Evolutionary conservation across 2,329 filamentous ascomycete genomes (phyloP).

Genomic region (Plectosphaerella sp.): DNA sequence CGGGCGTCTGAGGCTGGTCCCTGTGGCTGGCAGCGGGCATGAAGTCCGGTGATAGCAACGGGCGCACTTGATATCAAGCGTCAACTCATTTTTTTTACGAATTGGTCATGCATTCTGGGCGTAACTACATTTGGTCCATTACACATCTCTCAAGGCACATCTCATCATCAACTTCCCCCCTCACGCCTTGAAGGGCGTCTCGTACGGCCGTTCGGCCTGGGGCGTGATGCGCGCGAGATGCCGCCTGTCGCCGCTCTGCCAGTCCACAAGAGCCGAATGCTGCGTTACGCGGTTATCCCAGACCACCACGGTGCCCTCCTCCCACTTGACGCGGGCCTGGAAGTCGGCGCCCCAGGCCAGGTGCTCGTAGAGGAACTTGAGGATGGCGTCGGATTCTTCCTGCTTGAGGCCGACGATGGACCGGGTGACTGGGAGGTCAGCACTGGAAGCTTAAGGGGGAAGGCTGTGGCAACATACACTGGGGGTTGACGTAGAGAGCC

Average conservation of each 20-base stretch:
- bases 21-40: too few relatives aligned
- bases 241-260: slow-evolving; percentile 72
- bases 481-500: slow-evolving; percentile 21
- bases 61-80: too few relatives aligned
- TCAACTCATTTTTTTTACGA: not conserved
- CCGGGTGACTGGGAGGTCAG: slow-evolving; percentile 76
- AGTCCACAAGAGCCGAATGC: slow-evolving; percentile 77
- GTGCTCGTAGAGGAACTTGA: slow-evolving; percentile 76
- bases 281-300: slow-evolving; percentile 82
- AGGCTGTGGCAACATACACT: not conserved
- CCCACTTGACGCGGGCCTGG: slow-evolving; percentile 73
- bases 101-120: not conserved
- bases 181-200: slow-evolving; percentile 53
- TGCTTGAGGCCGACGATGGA: slow-evolving; percentile 72
- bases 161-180: not conserved
- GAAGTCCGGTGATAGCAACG: too few relatives aligned
- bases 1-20: too few relatives aligned
- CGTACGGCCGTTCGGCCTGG: slow-evolving; percentile 72
- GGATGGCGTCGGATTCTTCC: slow-evolving; percentile 67
- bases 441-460: slow-evolving; percentile 25
- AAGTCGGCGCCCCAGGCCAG: slow-evolving; percentile 68
- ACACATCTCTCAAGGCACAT: too few relatives aligned
- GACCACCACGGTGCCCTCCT: slow-evolving; percentile 72
- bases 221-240: slow-evolving; percentile 81
- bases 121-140: not conserved